Base-by-base conservation (phyloP, 1,284 basidiomycete genomes). In the Ceratobasidium sp. region DNA sequence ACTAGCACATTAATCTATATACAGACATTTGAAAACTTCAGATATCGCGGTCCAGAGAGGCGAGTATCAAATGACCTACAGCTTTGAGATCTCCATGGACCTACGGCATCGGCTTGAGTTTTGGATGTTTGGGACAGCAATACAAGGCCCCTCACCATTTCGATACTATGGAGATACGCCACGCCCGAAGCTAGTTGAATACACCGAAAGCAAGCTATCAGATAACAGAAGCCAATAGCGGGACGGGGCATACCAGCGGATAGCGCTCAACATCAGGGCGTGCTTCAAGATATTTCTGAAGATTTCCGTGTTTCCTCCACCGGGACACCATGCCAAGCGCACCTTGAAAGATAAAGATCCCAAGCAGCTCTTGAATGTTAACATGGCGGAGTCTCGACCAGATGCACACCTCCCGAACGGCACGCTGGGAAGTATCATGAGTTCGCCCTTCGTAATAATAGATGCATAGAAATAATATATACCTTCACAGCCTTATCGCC, bases 61-160 rank as follows among this genome's bases (percentile, higher is more conserved):
- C n/a, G n/a, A 41, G 27, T 7, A 31, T 29, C 19, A 11, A 41
- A 11, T 5, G 4, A 65, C 36, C 11, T 33, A 31, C 63, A 2
- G 63, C 44, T 17, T 27, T 65, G 3, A 65, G 19, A n/a, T 65
- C 44, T 2, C 63, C 63, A 19, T 65, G 63, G n/a, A 51, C 47
- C 63, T 65, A 8, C 22, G n/a, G 24, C 33, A 48, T 4, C 14
- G 24, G n/a, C 24, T 15, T 17, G 15, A 14, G 19, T n/a, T 50
- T 3, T 15, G n/a, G 31, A 59, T 17, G n/a, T 36, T 31, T 36
- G 7, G 19, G 29, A 17, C 19, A 15, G 15, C 11, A 17, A 7
- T 15, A 5, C 36, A 59, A 5, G 8, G 9, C 5, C 14, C 17
- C 56, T 59, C 17, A 59, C 56, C 14, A 59, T 59, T 33, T n/a